Conservation (phyloP, 352 stramenopile species). For the Phytophthora kernoviae region DNA sequence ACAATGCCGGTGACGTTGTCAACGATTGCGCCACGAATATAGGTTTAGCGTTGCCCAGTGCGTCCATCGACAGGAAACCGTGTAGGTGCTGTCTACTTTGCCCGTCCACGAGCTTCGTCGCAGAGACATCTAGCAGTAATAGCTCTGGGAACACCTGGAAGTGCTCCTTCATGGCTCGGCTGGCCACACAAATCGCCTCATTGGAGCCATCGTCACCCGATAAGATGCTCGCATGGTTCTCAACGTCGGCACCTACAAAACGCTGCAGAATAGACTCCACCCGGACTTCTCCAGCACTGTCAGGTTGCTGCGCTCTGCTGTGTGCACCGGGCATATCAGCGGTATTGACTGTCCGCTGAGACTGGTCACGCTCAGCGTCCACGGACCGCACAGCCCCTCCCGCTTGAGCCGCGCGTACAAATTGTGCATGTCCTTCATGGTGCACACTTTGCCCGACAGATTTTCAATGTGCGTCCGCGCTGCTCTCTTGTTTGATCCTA, state of each 20-base stretch:
- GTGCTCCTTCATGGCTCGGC: constrained; percentile 75
- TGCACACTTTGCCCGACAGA: constrained; percentile 70
- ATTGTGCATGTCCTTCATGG: constrained; percentile 87
- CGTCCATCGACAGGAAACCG: constrained; percentile 74
- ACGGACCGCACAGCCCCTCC: constrained; percentile 27
- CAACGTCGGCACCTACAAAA: constrained; percentile 71
- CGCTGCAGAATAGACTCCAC: constrained; percentile 66
- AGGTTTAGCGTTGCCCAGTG: constrained; percentile 65
- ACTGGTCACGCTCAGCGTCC: not conserved
- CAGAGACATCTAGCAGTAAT: constrained; percentile 51
- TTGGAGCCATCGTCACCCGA: constrained; percentile 74
- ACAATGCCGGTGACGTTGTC: constrained; percentile 48
- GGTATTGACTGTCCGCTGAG: not conserved
- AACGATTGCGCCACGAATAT: constrained; percentile 64
- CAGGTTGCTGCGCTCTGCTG: not conserved
- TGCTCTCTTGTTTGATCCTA: constrained; percentile 72
- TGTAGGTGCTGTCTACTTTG: constrained; percentile 47
- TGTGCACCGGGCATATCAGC: not conserved
- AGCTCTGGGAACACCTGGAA: constrained; percentile 68
- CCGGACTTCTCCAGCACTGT: constrained; percentile 11
- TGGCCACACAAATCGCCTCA: constrained; percentile 75
- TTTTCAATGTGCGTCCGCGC: constrained; percentile 67
- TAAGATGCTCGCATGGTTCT: constrained; percentile 80
- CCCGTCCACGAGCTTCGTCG: constrained; percentile 3
- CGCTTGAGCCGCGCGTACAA: constrained; percentile 65